Percentiles rank a stretch among this genome's conserved stretches.
Conservation (phyloP, 2,329 filamentous ascomycete genomes). For the Penicillium aurantiogriseum region DNA sequence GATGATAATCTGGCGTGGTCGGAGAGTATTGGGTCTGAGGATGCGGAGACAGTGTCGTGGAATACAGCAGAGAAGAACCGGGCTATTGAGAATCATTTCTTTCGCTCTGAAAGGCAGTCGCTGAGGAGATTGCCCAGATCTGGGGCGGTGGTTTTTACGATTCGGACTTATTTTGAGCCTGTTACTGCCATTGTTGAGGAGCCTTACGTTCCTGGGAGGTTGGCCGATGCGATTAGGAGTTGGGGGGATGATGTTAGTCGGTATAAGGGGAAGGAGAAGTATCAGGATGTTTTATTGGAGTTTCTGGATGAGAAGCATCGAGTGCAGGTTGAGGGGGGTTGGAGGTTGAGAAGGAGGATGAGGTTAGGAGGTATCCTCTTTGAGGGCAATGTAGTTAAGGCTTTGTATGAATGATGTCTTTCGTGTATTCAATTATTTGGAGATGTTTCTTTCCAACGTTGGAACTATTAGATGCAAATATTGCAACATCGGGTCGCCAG, state of each 20-base stretch:
- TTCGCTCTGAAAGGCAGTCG: conserved; percentile 73
- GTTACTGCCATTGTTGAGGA: conserved; percentile 67
- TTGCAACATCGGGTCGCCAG: not conserved
- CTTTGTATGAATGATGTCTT: not conserved
- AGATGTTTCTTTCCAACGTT: not conserved
- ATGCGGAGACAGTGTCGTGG: conserved; percentile 65
- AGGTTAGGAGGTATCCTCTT: conserved; percentile 62
- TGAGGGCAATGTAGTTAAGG: conserved; percentile 15
- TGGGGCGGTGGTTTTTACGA: conserved; percentile 68
- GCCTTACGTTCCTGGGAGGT: conserved; percentile 71
- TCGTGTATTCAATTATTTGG: not conserved
- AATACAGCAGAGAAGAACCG: conserved; percentile 71
- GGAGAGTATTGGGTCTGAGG: conserved; percentile 71
- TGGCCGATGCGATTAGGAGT: conserved; percentile 75
- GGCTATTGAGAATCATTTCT: conserved; percentile 70
- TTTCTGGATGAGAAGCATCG: conserved; percentile 72
- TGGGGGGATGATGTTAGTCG: conserved; percentile 74
- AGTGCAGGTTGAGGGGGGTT: conserved; percentile 70
- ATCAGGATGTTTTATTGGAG: conserved; percentile 69
- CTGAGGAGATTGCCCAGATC: conserved; percentile 61
- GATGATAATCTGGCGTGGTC: conserved; percentile 77
- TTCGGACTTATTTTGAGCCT: conserved; percentile 76
- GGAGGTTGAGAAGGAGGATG: conserved; percentile 60
- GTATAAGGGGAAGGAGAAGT: conserved; percentile 78
- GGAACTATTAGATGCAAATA: not conserved